Base-by-base conservation (phyloP, 2,329 filamentous ascomycete species). In the Taxawa tesnikishii region DNA sequence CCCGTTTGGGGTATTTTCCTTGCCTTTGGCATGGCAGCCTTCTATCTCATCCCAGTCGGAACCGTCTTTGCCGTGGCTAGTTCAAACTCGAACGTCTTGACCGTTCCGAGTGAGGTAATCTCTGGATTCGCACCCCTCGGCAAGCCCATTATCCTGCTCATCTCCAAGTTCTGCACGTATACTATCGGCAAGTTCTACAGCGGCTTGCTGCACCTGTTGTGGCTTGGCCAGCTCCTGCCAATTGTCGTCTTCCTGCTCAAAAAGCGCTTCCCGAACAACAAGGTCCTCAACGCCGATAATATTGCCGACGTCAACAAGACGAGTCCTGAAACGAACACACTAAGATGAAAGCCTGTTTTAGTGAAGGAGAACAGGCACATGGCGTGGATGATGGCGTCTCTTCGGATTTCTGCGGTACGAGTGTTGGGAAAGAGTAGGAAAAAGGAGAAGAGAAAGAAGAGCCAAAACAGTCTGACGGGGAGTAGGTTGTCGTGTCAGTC, bases 131-230 rank as follows among this genome's bases (percentile, higher is more conserved):
- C 84, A 12, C 90, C 92, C 50, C 83, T 83, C 1, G 84, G 84
- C 17, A 77, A 80, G 1, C 83, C 83, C 1, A 82, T 92, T 8
- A 84, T 83, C 32, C 90, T 92, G 54, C 92, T 92, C 83, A 81
- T 92, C 17, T 93, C 92, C 46, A 83, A 88, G 28, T 90, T 83
- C 0, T 93, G 90, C 52, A 83, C 82, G 40, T 92, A 90, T 35
- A 48, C 50, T 25, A 68, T 70, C 1, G 68, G 67, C 16, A 82
- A 81, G 11, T 74, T 82, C 5, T 92, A 93, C 52, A 2, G 71
- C n/a, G n/a, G n/a, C n/a, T n/a, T n/a, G n/a, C n/a, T n/a, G n/a
- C n/a, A 92, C 3, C 92, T 81, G 80, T 83, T 79, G 34, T 92
- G 92, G 56, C 67, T 80, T 4, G 84, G 84, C 13, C 79, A 79